phyloP scores from a whole-genome alignment of 352 stramenopile genomes.

The Blastocystis sp. region DNA sequence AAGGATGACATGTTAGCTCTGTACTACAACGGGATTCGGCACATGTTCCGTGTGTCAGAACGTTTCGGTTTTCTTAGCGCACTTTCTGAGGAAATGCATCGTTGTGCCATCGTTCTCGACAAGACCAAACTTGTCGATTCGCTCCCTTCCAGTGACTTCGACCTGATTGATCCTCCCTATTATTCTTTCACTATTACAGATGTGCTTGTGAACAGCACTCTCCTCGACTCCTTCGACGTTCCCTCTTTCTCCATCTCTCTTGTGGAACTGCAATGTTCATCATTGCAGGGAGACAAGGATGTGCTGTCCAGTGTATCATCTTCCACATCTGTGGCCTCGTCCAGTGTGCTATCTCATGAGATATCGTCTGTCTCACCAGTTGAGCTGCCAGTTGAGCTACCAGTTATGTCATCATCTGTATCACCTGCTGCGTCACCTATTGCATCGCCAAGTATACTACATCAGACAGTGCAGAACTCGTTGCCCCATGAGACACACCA shows the following conservation, averaged over 20 bases:
- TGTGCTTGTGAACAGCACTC: neutral
- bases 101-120: neutral
- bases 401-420: too few relatives aligned
- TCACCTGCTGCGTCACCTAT: neutral
- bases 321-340: neutral
- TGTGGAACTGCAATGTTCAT: too few relatives aligned
- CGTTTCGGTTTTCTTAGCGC: conserved; percentile 24
- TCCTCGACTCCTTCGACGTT: neutral
- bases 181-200: neutral
- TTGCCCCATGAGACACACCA: too few relatives aligned
- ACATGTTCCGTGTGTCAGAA: neutral
- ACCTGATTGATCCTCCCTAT: neutral
- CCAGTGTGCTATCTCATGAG: neutral
- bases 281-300: neutral
- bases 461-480: too few relatives aligned
- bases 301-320: neutral
- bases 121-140: neutral
- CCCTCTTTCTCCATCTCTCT: too few relatives aligned
- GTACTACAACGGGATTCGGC: neutral
- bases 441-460: too few relatives aligned
- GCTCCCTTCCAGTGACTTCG: neutral
- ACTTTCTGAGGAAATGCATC: neutral
- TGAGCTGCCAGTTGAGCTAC: too few relatives aligned
- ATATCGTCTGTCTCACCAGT: neutral
- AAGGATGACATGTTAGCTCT: neutral